These are phyloP conservation scores for Vitis rotundifolia DNA, from an alignment of 164 flowering plant genomes.

Conservation along the genomic window DNA sequence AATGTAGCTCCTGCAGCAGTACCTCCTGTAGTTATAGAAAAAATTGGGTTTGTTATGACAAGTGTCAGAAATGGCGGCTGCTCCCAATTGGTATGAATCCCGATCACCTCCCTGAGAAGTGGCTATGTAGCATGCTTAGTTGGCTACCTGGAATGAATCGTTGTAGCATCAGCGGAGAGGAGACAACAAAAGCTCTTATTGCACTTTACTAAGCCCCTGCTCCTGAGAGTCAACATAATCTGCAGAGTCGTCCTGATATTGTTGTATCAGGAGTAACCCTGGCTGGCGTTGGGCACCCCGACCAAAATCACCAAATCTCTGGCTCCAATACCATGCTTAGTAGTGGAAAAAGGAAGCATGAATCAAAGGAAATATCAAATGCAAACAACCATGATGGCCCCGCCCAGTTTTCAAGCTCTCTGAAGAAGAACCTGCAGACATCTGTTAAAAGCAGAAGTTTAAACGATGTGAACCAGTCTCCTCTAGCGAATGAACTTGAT, in stretches of 20 bases:
- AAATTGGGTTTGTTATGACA: constrained; percentile 87
- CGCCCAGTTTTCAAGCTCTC: constrained; percentile 26
- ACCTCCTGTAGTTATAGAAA: constrained; percentile 51
- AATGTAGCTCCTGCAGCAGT: constrained; percentile 35
- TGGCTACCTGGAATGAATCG: constrained; percentile 59
- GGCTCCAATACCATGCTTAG: constrained; percentile 19
- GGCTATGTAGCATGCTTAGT: constrained; percentile 89
- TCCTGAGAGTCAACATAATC: constrained; percentile 43
- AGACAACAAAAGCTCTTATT: constrained; percentile 11
- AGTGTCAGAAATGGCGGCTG: constrained; percentile 85
- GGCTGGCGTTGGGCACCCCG: constrained; percentile 29
- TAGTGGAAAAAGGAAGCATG: constrained; percentile 51
- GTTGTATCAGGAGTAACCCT: constrained; percentile 21
- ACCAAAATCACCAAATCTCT: constrained; percentile 26
- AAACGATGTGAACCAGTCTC: too few species aligned
- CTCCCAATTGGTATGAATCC: constrained; percentile 73
- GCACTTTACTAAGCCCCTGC: constrained; percentile 8
- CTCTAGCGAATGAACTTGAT: constrained; percentile 27
- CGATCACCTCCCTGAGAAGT: constrained; percentile 70
- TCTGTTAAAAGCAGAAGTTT: constrained; percentile 44
- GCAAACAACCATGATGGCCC: constrained; percentile 25
- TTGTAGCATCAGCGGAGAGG: constrained; percentile 13
- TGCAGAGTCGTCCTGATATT: constrained; percentile 31
- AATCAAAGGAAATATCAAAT: constrained; percentile 36
- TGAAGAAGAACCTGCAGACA: constrained; percentile 40